phyloP scores from a whole-genome alignment of 371 early-diverging fungal species.

The Basidiobolus meristosporus region DNA sequence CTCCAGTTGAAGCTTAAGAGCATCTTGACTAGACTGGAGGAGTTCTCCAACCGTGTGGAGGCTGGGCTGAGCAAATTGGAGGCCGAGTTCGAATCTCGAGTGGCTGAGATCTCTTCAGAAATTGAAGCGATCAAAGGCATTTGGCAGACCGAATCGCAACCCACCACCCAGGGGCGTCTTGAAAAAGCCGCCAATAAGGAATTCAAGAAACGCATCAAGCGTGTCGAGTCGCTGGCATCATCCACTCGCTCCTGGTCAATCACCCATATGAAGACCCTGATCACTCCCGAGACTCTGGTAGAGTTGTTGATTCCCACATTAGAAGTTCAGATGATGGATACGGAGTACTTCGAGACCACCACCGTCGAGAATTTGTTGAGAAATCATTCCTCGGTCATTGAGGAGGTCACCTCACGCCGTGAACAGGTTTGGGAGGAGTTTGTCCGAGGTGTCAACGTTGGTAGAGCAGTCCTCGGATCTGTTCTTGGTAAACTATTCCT shows the following conservation, averaged over 20 bases:
- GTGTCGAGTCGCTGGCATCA: conserved; percentile 17
- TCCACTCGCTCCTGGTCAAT: not conserved
- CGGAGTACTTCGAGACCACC: too few species aligned
- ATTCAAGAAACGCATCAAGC: conserved; percentile 32
- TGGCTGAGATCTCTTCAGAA: conserved; percentile 21
- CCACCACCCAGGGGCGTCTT: conserved; percentile 9
- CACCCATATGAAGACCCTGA: too few species aligned
- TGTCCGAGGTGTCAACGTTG: conserved; percentile 41
- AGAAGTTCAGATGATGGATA: too few species aligned
- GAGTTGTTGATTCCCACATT: too few species aligned
- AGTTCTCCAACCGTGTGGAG: conserved; percentile 1
- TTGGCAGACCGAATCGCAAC: conserved; percentile 14
- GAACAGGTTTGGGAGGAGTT: conserved; percentile 14
- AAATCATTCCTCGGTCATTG: too few species aligned
- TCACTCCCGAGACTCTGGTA: too few species aligned
- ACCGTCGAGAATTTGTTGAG: too few species aligned
- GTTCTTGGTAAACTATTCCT: conserved; percentile 49
- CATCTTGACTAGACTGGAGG: not conserved
- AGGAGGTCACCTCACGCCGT: too few species aligned
- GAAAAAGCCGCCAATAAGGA: conserved; percentile 45
- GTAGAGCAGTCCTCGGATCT: conserved; percentile 43
- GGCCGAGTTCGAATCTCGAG: conserved; percentile 10
- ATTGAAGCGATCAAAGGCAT: conserved; percentile 15
- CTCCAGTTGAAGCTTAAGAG: too few species aligned
- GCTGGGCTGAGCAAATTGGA: conserved; percentile 12